These are phyloP conservation scores for Heliamphora exappendiculata DNA, from an alignment of 148 eudicot species.

Conservation along the genomic window DNA sequence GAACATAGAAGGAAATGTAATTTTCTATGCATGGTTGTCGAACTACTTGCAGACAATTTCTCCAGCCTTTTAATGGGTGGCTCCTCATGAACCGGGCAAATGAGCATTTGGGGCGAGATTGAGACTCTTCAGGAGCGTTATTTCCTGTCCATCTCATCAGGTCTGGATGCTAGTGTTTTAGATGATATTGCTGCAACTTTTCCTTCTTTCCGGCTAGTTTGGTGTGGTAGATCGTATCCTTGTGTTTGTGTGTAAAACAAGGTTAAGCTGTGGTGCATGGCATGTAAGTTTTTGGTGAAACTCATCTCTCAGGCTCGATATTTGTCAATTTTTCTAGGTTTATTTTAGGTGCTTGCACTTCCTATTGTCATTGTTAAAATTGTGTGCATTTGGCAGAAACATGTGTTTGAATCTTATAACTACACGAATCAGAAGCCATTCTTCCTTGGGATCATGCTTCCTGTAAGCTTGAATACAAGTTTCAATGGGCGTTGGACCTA, in stretches of 20 bases:
- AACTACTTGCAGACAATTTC: not conserved
- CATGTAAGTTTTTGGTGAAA: not conserved
- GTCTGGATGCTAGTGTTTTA: not conserved
- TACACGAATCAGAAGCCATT: not conserved
- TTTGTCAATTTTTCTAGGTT: not conserved
- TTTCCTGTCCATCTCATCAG: not conserved
- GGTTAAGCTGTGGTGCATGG: slow-evolving; percentile 5
- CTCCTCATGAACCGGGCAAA: not conserved
- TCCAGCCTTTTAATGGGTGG: not conserved
- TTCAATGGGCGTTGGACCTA: not conserved
- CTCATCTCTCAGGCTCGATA: not conserved
- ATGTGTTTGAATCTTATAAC: no score
- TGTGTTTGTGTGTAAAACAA: not conserved
- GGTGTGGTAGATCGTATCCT: no score
- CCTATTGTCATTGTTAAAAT: not conserved
- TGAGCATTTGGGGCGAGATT: no score
- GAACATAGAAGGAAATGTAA: not conserved
- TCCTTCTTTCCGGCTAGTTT: not conserved
- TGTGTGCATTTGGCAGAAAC: not conserved
- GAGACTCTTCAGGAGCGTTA: not conserved
- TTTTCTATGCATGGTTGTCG: not conserved
- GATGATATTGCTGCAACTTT: not conserved
- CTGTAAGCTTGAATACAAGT: not conserved
- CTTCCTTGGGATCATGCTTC: no score
- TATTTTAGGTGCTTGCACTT: not conserved